phyloP scores from a whole-genome alignment of 129 eudicot species.

The Centella asiatica region DNA sequence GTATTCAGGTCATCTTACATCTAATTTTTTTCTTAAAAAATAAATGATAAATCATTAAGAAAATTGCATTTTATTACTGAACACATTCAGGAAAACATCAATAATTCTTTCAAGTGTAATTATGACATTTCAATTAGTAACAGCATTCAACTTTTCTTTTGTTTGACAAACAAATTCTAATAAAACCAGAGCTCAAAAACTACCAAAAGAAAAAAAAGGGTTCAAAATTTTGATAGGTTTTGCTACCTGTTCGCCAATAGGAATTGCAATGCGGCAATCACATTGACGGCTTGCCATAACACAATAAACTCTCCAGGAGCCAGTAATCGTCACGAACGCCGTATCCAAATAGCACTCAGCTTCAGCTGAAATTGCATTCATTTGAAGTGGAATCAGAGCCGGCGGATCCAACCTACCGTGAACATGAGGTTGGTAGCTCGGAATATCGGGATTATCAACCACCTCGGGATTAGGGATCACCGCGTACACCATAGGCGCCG shows the following conservation, averaged over 20 bases:
- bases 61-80: too few relatives aligned
- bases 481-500: constrained; percentile 76
- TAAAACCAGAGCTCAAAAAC: too few relatives aligned
- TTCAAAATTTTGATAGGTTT: too few relatives aligned
- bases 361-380: constrained; percentile 53
- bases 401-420: constrained; percentile 81
- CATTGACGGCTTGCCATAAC: constrained; percentile 59
- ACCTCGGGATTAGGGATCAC: constrained; percentile 53
- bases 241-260: constrained; percentile 92
- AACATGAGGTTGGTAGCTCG: constrained; percentile 94
- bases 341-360: constrained; percentile 60
- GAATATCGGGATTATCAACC: constrained; percentile 82
- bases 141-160: too few relatives aligned
- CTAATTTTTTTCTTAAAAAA: too few relatives aligned
- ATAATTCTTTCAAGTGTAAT: too few relatives aligned
- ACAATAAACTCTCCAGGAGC: constrained; percentile 83
- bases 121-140: too few relatives aligned
- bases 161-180: too few relatives aligned
- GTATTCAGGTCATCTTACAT: neutral
- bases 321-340: constrained; percentile 53
- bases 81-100: too few relatives aligned
- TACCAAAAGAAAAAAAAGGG: too few relatives aligned
- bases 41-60: too few relatives aligned
- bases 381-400: constrained; percentile 78
- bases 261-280: constrained; percentile 69